Base-by-base conservation (phyloP, 2,329 filamentous ascomycete species). In the Aspergillus persii region DNA sequence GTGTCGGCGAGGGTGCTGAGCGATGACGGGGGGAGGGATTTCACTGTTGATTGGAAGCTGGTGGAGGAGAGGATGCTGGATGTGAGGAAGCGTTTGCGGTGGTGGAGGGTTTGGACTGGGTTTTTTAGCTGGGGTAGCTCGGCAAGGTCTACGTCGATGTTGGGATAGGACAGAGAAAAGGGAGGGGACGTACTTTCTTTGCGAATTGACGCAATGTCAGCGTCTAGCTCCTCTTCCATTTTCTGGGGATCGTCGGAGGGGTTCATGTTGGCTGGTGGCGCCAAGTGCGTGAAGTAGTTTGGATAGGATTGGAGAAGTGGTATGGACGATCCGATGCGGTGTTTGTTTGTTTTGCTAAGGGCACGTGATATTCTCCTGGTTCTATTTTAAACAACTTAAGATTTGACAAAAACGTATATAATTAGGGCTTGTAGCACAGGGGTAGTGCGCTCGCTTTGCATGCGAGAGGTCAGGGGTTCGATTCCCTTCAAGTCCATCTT, bases 51-150 rank as follows among this genome's bases (percentile, higher is more conserved):
- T 60, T 76, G 77, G 41, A 79, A 58, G 23, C 66, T 57, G 18
- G 69, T 69, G 4, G 76, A 78, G n/a, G 76, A 69, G 49, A 81
- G 71, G 26, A 80, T 71, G 57, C 76, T 77, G 3, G 75, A 73
- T 39, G 75, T 66, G 9, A 80, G 71, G 53, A 78, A 66, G 50
- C 73, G 73, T 60, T 74, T 73, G 53, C 71, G 75, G 49, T 70
- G 69, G 55, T 74, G 71, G 47, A 80, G 74, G 9, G 65, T 71
- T 46, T 69, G 70, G 59, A 80, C 77, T 80, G 52, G 18, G 29
- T 6, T 9, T n/a, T 52, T 68, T 65, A 65, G 62, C 36, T 31
- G 11, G 44, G 3, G 41, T 46, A 11, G 33, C n/a, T 26, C 26
- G 27, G 56, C 50, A 30, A 26, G 7, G 18, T 23, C 18, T 23